Evolutionary conservation across 805 yeast species (phyloP).

Genomic region (Nakazawaea anatomiae): DNA sequence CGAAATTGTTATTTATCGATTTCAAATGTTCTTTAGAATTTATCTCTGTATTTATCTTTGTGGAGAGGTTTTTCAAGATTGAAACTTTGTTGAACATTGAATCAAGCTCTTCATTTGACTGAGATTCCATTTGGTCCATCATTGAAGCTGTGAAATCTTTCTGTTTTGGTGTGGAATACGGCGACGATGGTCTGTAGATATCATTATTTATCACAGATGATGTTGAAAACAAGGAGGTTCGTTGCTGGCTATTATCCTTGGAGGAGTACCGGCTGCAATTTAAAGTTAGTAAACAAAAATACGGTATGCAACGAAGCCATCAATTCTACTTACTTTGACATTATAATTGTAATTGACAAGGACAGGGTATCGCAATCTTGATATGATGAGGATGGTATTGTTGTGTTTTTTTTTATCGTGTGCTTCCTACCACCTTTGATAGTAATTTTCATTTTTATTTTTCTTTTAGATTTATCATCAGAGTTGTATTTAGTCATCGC

Average conservation of each 20-base stretch:
- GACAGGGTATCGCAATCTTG: background rate
- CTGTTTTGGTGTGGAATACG: slow-evolving; percentile 27
- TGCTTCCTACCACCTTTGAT: background rate
- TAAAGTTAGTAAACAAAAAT: background rate
- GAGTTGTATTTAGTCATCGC: too few species aligned
- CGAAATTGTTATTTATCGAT: slow-evolving; percentile 33
- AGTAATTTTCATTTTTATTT: background rate
- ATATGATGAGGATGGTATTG: background rate
- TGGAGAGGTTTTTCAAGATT: slow-evolving; percentile 48
- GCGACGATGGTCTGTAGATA: slow-evolving; percentile 28
- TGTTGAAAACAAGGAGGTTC: slow-evolving; percentile 7
- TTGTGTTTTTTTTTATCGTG: background rate
- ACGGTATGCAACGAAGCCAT: background rate
- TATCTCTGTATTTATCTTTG: slow-evolving; percentile 62
- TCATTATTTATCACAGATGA: slow-evolving; percentile 1
- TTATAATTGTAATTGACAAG: background rate
- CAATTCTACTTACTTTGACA: slow-evolving; percentile 7
- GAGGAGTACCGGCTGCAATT: slow-evolving; percentile 6
- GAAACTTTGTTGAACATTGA: slow-evolving; percentile 49
- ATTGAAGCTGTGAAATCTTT: slow-evolving; percentile 45
- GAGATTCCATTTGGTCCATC: slow-evolving; percentile 58
- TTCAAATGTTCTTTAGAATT: slow-evolving; percentile 28
- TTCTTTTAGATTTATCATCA: background rate
- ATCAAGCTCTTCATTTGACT: slow-evolving; percentile 53
- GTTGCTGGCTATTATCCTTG: slow-evolving; percentile 2